Evolutionary conservation across 192 early-diverging fungal genomes (phyloP).

Genomic region (Backusella macrospora): DNA sequence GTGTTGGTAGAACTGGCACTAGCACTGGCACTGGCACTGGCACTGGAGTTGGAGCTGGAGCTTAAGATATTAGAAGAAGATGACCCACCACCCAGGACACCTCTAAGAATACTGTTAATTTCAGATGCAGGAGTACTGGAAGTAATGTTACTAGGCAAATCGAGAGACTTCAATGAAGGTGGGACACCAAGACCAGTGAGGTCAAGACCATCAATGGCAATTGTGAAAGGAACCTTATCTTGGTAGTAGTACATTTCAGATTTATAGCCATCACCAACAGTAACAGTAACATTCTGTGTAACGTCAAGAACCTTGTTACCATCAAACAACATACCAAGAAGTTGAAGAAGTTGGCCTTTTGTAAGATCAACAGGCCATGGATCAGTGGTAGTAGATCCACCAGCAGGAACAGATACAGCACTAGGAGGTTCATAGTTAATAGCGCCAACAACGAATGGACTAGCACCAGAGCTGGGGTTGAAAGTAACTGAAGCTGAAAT

Average conservation of each 20-base stretch:
- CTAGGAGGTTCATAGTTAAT: conserved; percentile 17
- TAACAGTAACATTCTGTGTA: conserved; percentile 22
- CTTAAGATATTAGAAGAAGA: neutral
- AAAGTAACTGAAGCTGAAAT: conserved; percentile 15
- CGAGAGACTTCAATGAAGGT: neutral
- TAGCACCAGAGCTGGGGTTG: neutral
- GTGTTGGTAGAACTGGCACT: neutral
- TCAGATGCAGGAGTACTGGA: neutral
- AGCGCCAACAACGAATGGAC: conserved; percentile 21
- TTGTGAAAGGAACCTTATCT: conserved; percentile 24
- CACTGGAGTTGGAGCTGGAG: neutral
- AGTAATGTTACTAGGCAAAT: neutral
- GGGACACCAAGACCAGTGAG: conserved; percentile 6
- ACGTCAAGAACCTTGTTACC: conserved; percentile 18
- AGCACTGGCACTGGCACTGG: neutral
- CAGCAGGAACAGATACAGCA: conserved; percentile 25
- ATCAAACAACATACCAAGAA: conserved; percentile 19
- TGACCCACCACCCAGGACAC: conserved; percentile 4
- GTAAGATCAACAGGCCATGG: conserved; percentile 27
- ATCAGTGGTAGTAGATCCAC: conserved; percentile 5
- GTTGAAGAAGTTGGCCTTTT: neutral
- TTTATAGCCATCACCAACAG: conserved; percentile 27
- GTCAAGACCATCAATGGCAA: neutral
- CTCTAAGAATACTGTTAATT: neutral
- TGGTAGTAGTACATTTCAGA: conserved; percentile 29